phyloP scores from a whole-genome alignment of 495 filamentous ascomycete species.

The Penicillium canariense region DNA sequence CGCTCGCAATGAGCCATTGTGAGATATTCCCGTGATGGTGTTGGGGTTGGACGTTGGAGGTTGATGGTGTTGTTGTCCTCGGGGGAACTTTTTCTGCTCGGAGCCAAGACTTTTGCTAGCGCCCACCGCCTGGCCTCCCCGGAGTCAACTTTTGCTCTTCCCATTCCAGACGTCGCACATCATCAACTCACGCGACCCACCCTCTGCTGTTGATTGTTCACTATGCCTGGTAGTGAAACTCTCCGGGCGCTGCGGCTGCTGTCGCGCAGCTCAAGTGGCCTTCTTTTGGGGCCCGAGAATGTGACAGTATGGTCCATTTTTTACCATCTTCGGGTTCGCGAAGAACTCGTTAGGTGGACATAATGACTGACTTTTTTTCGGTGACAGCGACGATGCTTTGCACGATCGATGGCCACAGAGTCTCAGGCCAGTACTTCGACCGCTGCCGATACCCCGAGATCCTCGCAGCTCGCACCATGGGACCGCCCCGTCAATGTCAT shows the following conservation, averaged over 20 bases:
- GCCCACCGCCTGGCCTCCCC: constrained; percentile 34
- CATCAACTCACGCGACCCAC: constrained; percentile 10
- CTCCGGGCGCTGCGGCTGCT: constrained; percentile 41
- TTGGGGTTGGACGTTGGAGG: constrained; percentile 17
- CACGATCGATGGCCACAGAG: constrained; percentile 81
- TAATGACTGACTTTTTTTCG: constrained; percentile 16
- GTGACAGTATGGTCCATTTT: constrained; percentile 42
- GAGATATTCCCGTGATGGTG: constrained; percentile 15
- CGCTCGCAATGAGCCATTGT: constrained; percentile 69
- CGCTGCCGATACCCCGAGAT: constrained; percentile 40
- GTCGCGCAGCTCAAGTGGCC: constrained; percentile 41
- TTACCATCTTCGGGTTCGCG: background rate
- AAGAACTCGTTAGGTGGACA: background rate
- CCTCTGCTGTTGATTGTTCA: constrained; percentile 10
- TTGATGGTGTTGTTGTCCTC: constrained; percentile 29
- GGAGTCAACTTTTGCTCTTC: constrained; percentile 41
- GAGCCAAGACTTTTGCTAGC: constrained; percentile 39
- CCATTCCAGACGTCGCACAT: constrained; percentile 16
- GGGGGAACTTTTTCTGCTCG: constrained; percentile 42
- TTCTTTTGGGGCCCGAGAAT: constrained; percentile 43
- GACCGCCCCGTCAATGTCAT: constrained; percentile 65
- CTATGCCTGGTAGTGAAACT: constrained; percentile 41
- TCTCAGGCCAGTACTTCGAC: constrained; percentile 26
- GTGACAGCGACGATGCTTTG: constrained; percentile 50
- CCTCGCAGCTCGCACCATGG: constrained; percentile 31